A percentile compares a stretch with the other conserved stretches of the same genome.
phyloP scores from a whole-genome alignment of 1,284 basidiomycete genomes.

The Naganishia liquefaciens region DNA sequence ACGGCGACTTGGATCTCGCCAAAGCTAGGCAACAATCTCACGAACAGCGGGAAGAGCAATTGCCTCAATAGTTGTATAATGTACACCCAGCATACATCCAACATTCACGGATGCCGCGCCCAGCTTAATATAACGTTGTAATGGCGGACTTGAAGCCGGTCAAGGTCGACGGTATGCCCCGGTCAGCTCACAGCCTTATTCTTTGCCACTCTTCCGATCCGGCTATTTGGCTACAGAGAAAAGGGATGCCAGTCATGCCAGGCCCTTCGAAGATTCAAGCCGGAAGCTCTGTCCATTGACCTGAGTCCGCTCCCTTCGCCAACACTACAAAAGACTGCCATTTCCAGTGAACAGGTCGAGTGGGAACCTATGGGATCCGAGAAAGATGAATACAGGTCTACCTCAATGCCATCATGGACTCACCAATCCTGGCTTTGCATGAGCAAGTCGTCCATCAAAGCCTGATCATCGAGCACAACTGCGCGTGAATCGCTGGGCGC shows the following conservation, averaged over 20 bases:
- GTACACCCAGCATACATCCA: neutral
- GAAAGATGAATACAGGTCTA: neutral
- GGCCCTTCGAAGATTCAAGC: too few relatives aligned
- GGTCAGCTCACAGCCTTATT: too few relatives aligned
- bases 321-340: constrained; percentile 9
- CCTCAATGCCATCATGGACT: neutral
- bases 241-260: too few relatives aligned
- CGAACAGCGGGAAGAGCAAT: constrained; percentile 11
- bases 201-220: too few relatives aligned
- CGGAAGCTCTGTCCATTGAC: too few relatives aligned
- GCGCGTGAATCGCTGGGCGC: too few relatives aligned
- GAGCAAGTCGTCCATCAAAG: constrained; percentile 20
- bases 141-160: too few relatives aligned
- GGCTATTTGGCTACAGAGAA: too few relatives aligned
- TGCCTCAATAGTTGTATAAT: too few relatives aligned
- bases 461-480: constrained; percentile 9
- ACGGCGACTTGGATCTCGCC: constrained; percentile 21
- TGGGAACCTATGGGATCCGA: constrained; percentile 5
- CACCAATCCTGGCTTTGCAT: constrained; percentile 22
- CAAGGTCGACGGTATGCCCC: too few relatives aligned
- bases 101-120: neutral
- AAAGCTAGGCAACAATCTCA: constrained; percentile 18
- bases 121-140: too few relatives aligned
- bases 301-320: too few relatives aligned
- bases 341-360: constrained; percentile 18